Percentiles rank a stretch among this genome's conserved stretches.
Conservation (phyloP, 163 green algal species). For the Chlamydomonas reinhardtii region DNA sequence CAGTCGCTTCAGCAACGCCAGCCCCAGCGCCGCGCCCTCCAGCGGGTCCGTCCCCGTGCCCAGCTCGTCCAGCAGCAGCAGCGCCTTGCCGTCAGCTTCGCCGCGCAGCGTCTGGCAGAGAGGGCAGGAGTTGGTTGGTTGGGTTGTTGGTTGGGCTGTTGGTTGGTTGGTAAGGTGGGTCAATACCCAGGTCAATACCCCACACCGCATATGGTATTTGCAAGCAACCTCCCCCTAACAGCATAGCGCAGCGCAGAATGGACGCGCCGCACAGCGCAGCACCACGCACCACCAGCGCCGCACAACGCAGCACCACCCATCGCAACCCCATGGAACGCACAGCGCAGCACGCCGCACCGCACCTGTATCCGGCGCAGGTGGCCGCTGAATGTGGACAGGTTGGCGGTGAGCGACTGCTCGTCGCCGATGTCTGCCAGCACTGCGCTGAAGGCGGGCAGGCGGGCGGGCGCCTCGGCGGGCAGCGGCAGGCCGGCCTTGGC, state of each 20-base stretch:
- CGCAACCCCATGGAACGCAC: too few species aligned
- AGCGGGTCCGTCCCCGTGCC: conserved; percentile 94
- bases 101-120: conserved; percentile 76
- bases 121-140: conserved; percentile 71
- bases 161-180: neutral
- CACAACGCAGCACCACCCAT: too few species aligned
- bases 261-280: too few species aligned
- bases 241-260: too few species aligned
- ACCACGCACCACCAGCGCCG: too few species aligned
- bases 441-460: conserved; percentile 76
- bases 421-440: conserved; percentile 95
- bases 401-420: conserved; percentile 91
- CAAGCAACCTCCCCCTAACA: too few species aligned
- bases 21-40: conserved; percentile 91
- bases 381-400: conserved; percentile 95
- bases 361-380: conserved; percentile 87
- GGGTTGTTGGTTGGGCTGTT: conserved; percentile 81
- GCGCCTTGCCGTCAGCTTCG: conserved; percentile 78
- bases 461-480: conserved; percentile 60
- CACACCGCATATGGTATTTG: too few species aligned
- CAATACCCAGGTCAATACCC: too few species aligned
- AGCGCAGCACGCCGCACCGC: neutral
- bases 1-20: conserved; percentile 84
- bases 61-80: conserved; percentile 96
- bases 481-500: conserved; percentile 66